Conservation (phyloP, 169 alveolate genomes). For the Cryptosporidium muris region DNA sequence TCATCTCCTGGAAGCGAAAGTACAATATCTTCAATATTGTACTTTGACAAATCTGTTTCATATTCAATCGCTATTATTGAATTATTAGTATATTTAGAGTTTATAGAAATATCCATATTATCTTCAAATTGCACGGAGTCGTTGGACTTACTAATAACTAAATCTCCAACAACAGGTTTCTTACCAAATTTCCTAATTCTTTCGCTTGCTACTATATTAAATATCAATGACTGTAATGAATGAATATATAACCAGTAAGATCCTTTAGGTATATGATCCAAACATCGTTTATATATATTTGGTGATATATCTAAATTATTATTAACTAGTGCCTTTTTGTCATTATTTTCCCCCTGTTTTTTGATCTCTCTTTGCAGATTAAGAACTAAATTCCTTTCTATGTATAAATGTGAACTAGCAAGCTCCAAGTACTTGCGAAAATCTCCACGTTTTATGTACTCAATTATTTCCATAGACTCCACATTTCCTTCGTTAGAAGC, state of each 20-base stretch:
- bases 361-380: slow-evolving; percentile 68
- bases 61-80: slow-evolving; percentile 79
- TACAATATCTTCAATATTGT: slow-evolving; percentile 87
- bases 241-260: slow-evolving; percentile 89
- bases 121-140: slow-evolving; percentile 45
- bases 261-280: slow-evolving; percentile 82
- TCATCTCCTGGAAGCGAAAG: slow-evolving; percentile 91
- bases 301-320: slow-evolving; percentile 55
- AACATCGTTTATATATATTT: slow-evolving; percentile 80
- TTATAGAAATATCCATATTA: slow-evolving; percentile 63
- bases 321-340: slow-evolving; percentile 72
- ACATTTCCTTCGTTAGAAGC: neutral
- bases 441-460: slow-evolving; percentile 9
- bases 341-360: slow-evolving; percentile 52
- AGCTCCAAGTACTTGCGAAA: slow-evolving; percentile 49
- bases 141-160: slow-evolving; percentile 79
- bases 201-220: slow-evolving; percentile 85
- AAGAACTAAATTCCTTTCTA: slow-evolving; percentile 33
- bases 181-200: slow-evolving; percentile 88
- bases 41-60: slow-evolving; percentile 82
- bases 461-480: neutral
- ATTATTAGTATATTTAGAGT: slow-evolving; percentile 1
- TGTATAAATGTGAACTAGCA: slow-evolving; percentile 69
- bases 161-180: slow-evolving; percentile 80
- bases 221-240: slow-evolving; percentile 91